Evolutionary conservation across 2,329 filamentous ascomycete genomes (phyloP), one percentile per base, ranked within the genome.

Genomic region (Rhinocladiella similis): DNA sequence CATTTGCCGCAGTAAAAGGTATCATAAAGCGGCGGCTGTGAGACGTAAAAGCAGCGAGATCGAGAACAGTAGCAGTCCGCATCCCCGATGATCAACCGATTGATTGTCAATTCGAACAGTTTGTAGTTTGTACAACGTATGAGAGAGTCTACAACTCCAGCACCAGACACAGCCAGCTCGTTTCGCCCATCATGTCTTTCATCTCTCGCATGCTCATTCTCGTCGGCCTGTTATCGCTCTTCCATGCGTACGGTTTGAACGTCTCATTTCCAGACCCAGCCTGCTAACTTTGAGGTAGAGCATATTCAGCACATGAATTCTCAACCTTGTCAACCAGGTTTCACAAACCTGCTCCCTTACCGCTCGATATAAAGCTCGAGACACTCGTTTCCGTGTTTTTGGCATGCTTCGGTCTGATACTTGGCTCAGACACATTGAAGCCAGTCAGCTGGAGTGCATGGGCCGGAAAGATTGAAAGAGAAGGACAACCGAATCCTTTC

Each of bases 291-390:
- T 3, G 43, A 46, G 5, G 43, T 70, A 99, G 94, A 62, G 95
- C 92, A 76, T 99, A 97, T 76, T 99, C 94, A 50, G 91, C 92
- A 46, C 89, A 96, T 74, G 94, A 99, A 76, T 90, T 96, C 76
- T 88, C 90, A 5, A 80, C 86, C 19, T 83, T 96, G 48, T 66
- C 75, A 2, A 64, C 72, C 50, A 63, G 63, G 48, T 35, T 57
- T 6, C 62, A 62, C 48, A 64, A 59, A 29, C 60, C 56, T 22
- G 62, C 70, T 62, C 56, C 72, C 52, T 81, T 97, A 1, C 93
- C 94, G 0, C 75, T 89, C 60, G 94, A 99, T 69, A 95, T 99
- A 66, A 84, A 86, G 36, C 81, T 96, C 65, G 94, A 99, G 75
- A 91, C 92, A 1, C 78, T 97, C 14, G 72, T 89, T 42, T 89